Percentiles rank a stretch among this genome's conserved stretches.
Conservation (phyloP, 192 early-diverging fungal species). For the Coemansia sp. region DNA sequence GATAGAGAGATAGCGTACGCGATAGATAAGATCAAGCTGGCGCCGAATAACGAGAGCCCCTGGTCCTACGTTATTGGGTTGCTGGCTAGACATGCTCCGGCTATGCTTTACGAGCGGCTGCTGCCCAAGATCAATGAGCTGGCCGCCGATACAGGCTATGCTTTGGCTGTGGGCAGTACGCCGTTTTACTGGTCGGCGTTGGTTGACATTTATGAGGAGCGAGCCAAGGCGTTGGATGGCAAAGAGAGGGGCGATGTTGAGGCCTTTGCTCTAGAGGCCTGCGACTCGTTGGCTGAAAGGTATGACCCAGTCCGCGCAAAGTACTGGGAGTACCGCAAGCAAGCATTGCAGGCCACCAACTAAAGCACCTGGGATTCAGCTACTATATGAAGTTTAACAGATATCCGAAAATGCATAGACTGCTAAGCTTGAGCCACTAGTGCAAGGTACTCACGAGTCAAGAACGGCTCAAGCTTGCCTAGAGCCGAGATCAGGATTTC, state of each 20-base stretch:
- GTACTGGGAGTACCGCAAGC: slow-evolving; percentile 49
- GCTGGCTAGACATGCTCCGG: slow-evolving; percentile 38
- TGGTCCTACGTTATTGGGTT: slow-evolving; percentile 87
- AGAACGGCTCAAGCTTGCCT: slow-evolving; percentile 20
- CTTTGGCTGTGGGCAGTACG: slow-evolving; percentile 16
- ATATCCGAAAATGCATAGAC: slow-evolving; percentile 2
- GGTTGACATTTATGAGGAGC: slow-evolving; percentile 47
- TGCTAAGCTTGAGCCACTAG: not conserved
- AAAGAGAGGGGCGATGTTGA: slow-evolving; percentile 10
- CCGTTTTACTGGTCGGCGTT: slow-evolving; percentile 51
- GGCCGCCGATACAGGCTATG: slow-evolving; percentile 17
- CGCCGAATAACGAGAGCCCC: slow-evolving; percentile 90
- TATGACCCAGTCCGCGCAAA: slow-evolving; percentile 34
- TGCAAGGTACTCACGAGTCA: slow-evolving; percentile 22
- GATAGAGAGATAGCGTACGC: slow-evolving; percentile 67
- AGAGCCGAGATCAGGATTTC: slow-evolving; percentile 16
- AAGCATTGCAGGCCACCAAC: not conserved
- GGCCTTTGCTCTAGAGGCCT: slow-evolving; percentile 17
- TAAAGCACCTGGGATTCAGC: not conserved
- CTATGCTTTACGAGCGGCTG: slow-evolving; percentile 24
- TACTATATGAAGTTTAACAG: not conserved
- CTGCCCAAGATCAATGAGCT: slow-evolving; percentile 32
- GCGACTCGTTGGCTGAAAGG: slow-evolving; percentile 25
- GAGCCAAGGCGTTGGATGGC: slow-evolving; percentile 9
- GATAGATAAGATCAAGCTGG: slow-evolving; percentile 65